Base-by-base conservation (phyloP, 345 rosid species). In the Ceriops tagal region DNA sequence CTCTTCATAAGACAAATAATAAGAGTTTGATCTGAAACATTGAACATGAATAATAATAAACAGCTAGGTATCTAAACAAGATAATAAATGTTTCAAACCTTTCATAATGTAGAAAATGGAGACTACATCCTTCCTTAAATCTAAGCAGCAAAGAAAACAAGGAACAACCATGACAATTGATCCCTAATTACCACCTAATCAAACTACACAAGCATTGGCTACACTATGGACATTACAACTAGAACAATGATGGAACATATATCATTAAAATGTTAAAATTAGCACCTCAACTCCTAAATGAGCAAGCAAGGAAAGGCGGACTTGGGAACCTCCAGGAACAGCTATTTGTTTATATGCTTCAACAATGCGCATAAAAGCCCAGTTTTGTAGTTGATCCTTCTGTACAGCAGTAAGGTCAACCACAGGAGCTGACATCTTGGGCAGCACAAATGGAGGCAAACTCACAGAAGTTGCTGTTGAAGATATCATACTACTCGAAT, bases 361-460 rank as follows among this genome's bases (percentile, higher is more conserved):
- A 77, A 88, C 73, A 72, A 93, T 89, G 65, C 88, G 95, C 53
- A 75, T 73, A 64, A 82, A 85, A 58, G 89, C 85, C 78, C 84
- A 78, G 72, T 72, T 87, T 79, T 93, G 98, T 77, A 91, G 76
- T 73, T 79, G 82, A 83, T 89, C 98, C 78, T 82, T 91, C 84
- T 85, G 86, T 65, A 80, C 95, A 77, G 88, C 97, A 46, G 83
- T 73, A 73, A 91, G 95, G 73, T 71, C 71, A 30, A 93, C 83
- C 79, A 93, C 90, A 78, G 97, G 95, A 68, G 97, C 98, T 30
- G 88, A 83, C 87, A 93, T 85, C 86, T 88, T 88, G 73, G 98
- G 97, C 74, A 91, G 86, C 65, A 80, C 69, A 82, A 85, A 67
- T 53, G 73, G 78, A 69, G 87, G 66, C 57, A 83, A 80, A 76